Evolutionary conservation across 805 yeast genomes (phyloP).

Genomic region (Isabelozyma gotoi): DNA sequence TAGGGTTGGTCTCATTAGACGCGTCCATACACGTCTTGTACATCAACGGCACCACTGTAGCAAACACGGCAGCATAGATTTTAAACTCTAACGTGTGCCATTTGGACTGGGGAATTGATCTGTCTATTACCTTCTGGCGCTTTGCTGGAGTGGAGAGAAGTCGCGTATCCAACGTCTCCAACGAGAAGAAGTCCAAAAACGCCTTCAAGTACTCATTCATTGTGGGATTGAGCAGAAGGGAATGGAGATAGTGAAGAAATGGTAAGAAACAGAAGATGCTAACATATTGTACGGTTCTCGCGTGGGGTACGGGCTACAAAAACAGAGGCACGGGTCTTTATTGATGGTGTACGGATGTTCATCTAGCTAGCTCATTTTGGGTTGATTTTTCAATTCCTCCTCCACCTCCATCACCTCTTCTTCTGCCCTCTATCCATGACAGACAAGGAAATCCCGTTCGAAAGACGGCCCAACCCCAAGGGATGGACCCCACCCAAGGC

Average conservation of each 20-base stretch:
- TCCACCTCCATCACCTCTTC: background rate
- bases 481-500: conserved; percentile 83
- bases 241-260: too few relatives aligned
- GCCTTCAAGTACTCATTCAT: background rate
- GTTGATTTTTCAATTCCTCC: background rate
- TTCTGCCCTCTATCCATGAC: background rate
- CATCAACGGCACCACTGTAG: conserved; percentile 78
- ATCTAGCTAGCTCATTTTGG: background rate
- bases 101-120: conserved; percentile 43
- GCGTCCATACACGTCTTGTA: conserved; percentile 79
- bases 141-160: conserved; percentile 31
- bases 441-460: conserved; percentile 26
- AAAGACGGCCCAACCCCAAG: conserved; percentile 70
- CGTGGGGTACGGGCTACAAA: too few relatives aligned
- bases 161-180: conserved; percentile 54
- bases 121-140: conserved; percentile 27
- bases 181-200: conserved; percentile 41
- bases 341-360: background rate
- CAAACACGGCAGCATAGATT: conserved; percentile 62
- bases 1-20: conserved; percentile 70
- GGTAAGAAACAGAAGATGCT: too few relatives aligned
- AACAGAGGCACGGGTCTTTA: too few relatives aligned
- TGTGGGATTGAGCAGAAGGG: background rate
- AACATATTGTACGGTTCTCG: too few relatives aligned
- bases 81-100: conserved; percentile 81